Percentiles rank a stretch among this genome's conserved stretches.
phyloP scores from a whole-genome alignment of 352 stramenopile species.

The Thraustotheca clavata region DNA sequence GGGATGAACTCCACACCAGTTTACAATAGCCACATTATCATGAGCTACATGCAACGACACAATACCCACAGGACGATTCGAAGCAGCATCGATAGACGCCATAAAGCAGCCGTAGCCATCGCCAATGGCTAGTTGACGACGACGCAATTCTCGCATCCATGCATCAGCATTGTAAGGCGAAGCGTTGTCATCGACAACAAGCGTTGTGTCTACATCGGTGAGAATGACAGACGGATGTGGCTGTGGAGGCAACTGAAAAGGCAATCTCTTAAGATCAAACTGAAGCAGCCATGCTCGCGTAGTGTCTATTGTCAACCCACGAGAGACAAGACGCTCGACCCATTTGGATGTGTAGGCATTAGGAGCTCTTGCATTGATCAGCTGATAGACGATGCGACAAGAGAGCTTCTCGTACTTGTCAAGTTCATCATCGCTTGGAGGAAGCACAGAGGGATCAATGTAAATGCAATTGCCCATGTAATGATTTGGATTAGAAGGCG shows the following conservation, averaged over 20 bases:
- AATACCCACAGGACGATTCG: neutral
- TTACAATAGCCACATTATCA: neutral
- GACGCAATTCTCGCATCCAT: neutral
- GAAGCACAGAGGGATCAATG: neutral
- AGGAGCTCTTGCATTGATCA: neutral
- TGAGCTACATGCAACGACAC: neutral
- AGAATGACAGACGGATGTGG: neutral
- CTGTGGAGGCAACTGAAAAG: neutral
- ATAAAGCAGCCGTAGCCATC: neutral
- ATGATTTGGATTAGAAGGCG: neutral
- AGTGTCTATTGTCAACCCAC: neutral
- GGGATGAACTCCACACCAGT: neutral
- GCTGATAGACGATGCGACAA: neutral
- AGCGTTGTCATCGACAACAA: neutral
- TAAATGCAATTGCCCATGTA: slow-evolving; percentile 4
- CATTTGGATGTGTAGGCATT: neutral
- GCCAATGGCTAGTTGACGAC: neutral
- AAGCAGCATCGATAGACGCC: neutral
- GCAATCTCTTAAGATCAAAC: neutral
- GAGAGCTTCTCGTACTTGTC: neutral
- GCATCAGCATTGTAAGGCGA: neutral
- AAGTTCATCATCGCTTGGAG: neutral
- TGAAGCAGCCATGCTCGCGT: neutral
- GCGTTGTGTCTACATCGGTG: neutral
- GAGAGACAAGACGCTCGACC: neutral